Evolutionary conservation across 2,329 filamentous ascomycete species (phyloP).

Genomic region (Phaeosphaeria sp.): DNA sequence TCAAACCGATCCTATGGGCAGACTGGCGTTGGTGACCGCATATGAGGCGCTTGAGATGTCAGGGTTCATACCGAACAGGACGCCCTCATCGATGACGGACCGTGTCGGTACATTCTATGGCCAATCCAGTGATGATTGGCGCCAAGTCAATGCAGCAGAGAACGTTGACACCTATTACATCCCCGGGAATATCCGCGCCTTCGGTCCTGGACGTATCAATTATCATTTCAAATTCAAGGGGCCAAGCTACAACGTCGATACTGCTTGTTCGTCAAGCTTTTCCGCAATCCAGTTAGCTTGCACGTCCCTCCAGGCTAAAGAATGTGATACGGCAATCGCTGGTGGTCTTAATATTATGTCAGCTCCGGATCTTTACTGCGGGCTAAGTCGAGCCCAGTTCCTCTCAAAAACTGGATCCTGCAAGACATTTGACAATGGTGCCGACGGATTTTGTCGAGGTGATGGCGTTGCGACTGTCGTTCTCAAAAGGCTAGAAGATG

Average conservation of each 20-base stretch:
- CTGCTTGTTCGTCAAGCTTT: conserved; percentile 78
- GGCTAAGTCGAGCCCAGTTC: conserved; percentile 78
- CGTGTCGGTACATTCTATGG: conserved; percentile 77
- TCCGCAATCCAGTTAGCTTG: conserved; percentile 76
- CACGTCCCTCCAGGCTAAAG: conserved; percentile 74
- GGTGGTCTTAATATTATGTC: conserved; percentile 81
- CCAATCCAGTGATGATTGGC: conserved; percentile 77
- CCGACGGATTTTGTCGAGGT: conserved; percentile 82
- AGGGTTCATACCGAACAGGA: conserved; percentile 76
- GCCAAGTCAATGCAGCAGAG: conserved; percentile 75
- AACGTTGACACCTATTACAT: conserved; percentile 75
- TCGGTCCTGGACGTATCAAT: conserved; percentile 71
- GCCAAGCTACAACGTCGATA: conserved; percentile 75
- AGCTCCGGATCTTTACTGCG: conserved; percentile 80
- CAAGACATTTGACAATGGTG: conserved; percentile 80
- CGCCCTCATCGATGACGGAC: conserved; percentile 68
- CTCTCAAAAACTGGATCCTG: conserved; percentile 77
- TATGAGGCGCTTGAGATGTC: conserved; percentile 85
- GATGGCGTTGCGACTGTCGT: conserved; percentile 78
- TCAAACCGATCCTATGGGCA: conserved; percentile 82
- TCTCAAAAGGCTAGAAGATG: conserved; percentile 80
- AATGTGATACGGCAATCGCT: conserved; percentile 81
- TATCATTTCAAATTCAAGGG: conserved; percentile 81
- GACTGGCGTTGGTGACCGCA: conserved; percentile 75
- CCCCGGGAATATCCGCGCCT: conserved; percentile 67